Evolutionary conservation across 2,329 filamentous ascomycete genomes (phyloP), one percentile per base, ranked within the genome.

Genomic region (Talaromyces sp.): DNA sequence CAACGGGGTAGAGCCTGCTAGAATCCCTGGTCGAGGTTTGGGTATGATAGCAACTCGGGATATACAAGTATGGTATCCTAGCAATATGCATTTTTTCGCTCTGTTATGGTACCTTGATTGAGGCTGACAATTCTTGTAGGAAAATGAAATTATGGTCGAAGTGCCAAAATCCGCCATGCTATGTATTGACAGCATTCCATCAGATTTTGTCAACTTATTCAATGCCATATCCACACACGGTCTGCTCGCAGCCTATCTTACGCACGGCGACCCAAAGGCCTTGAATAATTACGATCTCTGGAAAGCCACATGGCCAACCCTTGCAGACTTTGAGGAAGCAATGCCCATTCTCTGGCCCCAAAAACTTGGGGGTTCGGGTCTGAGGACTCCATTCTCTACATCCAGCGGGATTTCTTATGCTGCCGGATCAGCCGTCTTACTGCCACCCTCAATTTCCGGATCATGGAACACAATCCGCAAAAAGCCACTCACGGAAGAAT

Each of bases 41-140:
- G 93, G 93, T 56, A 87, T 97, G 64, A 83, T 93, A 60, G 89
- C 92, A 5, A 88, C 86, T 13, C 83, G 85, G 33, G 79, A 84
- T 14, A 83, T 95, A 67, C 80, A 89, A 79, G 90, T 91, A 79
- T 9, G 35, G 24, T 58, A 24, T 50, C 22, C 11, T 1, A 16
- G 33, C 35, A n/a, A 50, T 47, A 9, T 31, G n/a, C n/a, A 31
- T 16, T 13, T 10, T 45, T 11, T 11, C 41, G 2, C 41, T n/a
- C 8, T 45, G 11, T 45, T 10, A 37, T 43, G 4, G 14, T 13
- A 7, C 2, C 22, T 31, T 9, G 6, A 16, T 16, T 11, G 31
- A 27, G 16, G 27, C 47, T 50, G 7, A 50, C 13, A 33, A n/a
- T 3, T 10, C 9, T 8, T 35, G 27, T 35, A 89, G 87, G 80